These are phyloP conservation scores for Penicillium argentinense DNA, from an alignment of 495 filamentous ascomycete genomes.

Conservation along the genomic window DNA sequence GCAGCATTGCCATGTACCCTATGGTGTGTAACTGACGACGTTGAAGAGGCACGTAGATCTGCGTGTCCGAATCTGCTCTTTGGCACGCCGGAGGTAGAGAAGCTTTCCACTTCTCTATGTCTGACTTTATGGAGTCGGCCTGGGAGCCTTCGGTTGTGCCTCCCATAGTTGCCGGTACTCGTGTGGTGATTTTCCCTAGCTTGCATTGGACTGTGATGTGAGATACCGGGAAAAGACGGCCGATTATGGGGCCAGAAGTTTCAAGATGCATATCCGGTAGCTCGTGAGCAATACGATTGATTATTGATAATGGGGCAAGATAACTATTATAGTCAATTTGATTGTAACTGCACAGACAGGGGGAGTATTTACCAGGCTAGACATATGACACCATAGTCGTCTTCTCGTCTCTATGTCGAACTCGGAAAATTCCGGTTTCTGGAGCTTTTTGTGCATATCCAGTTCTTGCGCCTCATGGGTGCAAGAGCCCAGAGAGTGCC, in stretches of 20 bases:
- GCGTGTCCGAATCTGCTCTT: constrained; percentile 37
- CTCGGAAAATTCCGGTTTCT: constrained; percentile 38
- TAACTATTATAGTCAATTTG: constrained; percentile 4
- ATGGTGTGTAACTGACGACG: constrained; percentile 49
- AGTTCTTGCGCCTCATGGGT: constrained; percentile 54
- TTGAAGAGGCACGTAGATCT: constrained; percentile 44
- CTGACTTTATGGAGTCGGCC: constrained; percentile 22
- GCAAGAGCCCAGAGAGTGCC: constrained; percentile 46
- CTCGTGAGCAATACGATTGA: constrained; percentile 19
- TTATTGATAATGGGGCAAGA: constrained; percentile 32
- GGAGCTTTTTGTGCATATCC: constrained; percentile 46
- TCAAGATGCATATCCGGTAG: constrained; percentile 27
- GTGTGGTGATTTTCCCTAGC: constrained; percentile 21
- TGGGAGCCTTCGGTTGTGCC: constrained; percentile 7
- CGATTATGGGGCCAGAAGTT: constrained; percentile 4
- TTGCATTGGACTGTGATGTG: constrained; percentile 25
- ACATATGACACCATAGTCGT: constrained; percentile 38
- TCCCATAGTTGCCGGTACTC: constrained; percentile 9
- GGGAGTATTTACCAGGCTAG: constrained; percentile 36
- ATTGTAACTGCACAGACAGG: not conserved
- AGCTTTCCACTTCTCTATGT: constrained; percentile 40
- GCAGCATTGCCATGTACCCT: constrained; percentile 45
- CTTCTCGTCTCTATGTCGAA: constrained; percentile 39
- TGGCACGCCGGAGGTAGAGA: constrained; percentile 44
- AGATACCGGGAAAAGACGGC: constrained; percentile 22